A percentile compares a stretch with the other conserved stretches of the same genome.
Conservation (phyloP, 257 asterid genomes). For the Solanum pimpinellifolium region DNA sequence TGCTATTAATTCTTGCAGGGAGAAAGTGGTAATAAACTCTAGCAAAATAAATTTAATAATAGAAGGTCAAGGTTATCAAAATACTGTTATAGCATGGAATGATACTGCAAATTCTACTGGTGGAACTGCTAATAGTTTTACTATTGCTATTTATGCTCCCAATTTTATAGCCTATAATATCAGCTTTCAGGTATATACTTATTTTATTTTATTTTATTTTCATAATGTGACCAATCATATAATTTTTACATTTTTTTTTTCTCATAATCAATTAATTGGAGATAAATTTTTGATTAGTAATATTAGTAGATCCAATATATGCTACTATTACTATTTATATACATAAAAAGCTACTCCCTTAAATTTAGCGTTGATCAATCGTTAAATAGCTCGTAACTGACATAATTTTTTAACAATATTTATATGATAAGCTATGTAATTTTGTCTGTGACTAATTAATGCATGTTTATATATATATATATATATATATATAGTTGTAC, state of each 20-base stretch:
- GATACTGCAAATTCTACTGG: conserved; percentile 83
- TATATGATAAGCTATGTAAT: not conserved
- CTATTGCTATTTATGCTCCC: conserved; percentile 40
- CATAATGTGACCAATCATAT: not conserved
- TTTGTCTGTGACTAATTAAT: not conserved
- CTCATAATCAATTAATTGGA: not conserved
- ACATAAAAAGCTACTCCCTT: too few relatives aligned
- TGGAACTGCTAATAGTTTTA: conserved; percentile 45
- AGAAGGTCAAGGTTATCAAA: conserved; percentile 62
- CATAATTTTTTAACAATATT: too few relatives aligned
- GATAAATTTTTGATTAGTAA: not conserved
- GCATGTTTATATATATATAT: too few relatives aligned
- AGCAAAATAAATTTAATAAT: conserved; percentile 62
- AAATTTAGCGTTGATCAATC: not conserved
- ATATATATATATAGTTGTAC: too few relatives aligned
- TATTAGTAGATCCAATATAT: not conserved
- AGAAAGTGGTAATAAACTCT: conserved; percentile 43
- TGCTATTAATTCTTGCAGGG: conserved; percentile 22
- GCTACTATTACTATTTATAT: too few relatives aligned
- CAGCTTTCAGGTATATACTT: conserved; percentile 51
- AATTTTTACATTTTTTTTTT: not conserved
- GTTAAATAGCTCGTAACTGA: too few relatives aligned
- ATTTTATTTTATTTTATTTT: not conserved
- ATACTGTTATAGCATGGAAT: conserved; percentile 64
- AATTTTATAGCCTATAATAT: conserved; percentile 67